Conservation (phyloP, 2,329 filamentous ascomycete genomes). For the Cadophora malorum region DNA sequence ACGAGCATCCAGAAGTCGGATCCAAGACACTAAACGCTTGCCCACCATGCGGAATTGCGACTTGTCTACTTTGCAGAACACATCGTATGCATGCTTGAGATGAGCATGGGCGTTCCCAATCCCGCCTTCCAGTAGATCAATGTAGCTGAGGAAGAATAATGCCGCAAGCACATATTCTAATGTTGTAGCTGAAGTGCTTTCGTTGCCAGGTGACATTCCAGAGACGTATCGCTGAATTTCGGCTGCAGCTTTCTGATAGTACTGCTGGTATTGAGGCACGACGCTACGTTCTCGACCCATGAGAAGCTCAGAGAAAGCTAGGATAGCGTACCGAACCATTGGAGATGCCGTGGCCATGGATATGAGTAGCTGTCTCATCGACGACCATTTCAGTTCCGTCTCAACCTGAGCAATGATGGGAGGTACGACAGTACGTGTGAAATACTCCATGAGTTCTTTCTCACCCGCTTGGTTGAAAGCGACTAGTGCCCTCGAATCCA, state of each 20-base stretch:
- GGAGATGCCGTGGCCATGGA: slow-evolving; percentile 54
- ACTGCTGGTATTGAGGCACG: slow-evolving; percentile 31
- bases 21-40: slow-evolving; percentile 59
- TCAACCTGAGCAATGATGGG: slow-evolving; percentile 61
- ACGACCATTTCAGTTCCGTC: slow-evolving; percentile 58
- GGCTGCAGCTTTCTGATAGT: slow-evolving; percentile 26
- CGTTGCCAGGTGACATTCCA: slow-evolving; percentile 13
- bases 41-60: slow-evolving; percentile 49
- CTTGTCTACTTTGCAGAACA: slow-evolving; percentile 53
- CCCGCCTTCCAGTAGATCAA: slow-evolving; percentile 54
- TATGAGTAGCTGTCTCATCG: slow-evolving; percentile 55
- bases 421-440: slow-evolving; percentile 55
- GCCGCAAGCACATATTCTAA: slow-evolving; percentile 55
- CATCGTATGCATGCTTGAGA: slow-evolving; percentile 55
- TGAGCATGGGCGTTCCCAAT: slow-evolving; percentile 55
- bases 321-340: slow-evolving; percentile 55
- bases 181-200: slow-evolving; percentile 10
- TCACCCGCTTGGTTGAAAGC: slow-evolving; percentile 44
- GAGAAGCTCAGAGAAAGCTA: slow-evolving; percentile 57
- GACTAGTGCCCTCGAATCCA: slow-evolving; percentile 23
- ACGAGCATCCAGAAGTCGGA: slow-evolving; percentile 60
- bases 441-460: slow-evolving; percentile 54
- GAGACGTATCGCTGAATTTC: slow-evolving; percentile 20
- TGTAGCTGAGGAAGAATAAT: slow-evolving; percentile 61
- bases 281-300: slow-evolving; percentile 31